A percentile compares a stretch with the other conserved stretches of the same genome.
Conservation (phyloP, 2,329 filamentous ascomycete species). For the Aspergillus sp. region DNA sequence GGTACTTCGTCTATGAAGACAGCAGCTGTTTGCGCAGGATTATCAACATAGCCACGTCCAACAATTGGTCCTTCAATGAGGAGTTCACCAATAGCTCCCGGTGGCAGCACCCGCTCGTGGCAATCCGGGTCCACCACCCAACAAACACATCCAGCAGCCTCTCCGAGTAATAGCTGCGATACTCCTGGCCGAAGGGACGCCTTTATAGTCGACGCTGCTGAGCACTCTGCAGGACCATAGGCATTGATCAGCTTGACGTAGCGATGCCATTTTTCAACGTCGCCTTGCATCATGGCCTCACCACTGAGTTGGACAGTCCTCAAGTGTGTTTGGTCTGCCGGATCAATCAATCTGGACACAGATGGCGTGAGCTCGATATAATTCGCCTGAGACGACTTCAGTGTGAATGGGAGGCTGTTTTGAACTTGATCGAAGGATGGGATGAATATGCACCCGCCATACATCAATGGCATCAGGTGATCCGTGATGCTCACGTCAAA, state of each 20-base stretch:
- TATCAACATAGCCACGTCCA: slow-evolving; percentile 23
- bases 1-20: neutral
- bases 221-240: slow-evolving; percentile 4
- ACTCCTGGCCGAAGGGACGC: neutral
- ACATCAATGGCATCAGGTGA: neutral
- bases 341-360: slow-evolving; percentile 9
- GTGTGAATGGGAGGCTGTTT: neutral
- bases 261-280: neutral
- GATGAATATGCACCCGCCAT: slow-evolving; percentile 2
- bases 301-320: slow-evolving; percentile 8
- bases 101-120: slow-evolving; percentile 2
- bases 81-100: slow-evolving; percentile 32
- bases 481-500: slow-evolving; percentile 5
- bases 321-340: slow-evolving; percentile 6
- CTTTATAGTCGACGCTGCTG: neutral
- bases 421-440: slow-evolving; percentile 3
- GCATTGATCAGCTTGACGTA: neutral
- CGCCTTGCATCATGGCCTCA: slow-evolving; percentile 1
- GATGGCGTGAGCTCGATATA: slow-evolving; percentile 10
- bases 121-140: slow-evolving; percentile 15
- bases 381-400: slow-evolving; percentile 3
- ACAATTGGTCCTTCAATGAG: slow-evolving; percentile 37
- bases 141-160: neutral
- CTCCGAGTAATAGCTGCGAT: slow-evolving; percentile 5
- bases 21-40: slow-evolving; percentile 5